These are phyloP conservation scores for Xanthoconium separans DNA, from an alignment of 1,284 basidiomycete species.

Conservation along the genomic window DNA sequence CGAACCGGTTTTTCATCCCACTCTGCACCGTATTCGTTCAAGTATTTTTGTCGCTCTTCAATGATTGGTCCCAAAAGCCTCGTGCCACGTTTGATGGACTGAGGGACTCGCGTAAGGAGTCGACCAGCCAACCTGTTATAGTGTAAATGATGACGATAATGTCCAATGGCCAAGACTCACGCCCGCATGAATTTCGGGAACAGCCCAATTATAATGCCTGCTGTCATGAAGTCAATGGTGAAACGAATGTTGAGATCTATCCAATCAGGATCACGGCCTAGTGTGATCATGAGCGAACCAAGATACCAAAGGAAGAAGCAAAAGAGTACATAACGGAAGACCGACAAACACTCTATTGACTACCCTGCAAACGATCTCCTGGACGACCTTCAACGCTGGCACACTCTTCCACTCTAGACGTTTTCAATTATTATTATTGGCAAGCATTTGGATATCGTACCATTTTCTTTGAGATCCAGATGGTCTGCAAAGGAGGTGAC, in stretches of 20 bases:
- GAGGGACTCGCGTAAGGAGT: neutral
- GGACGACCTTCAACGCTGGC: slow-evolving; percentile 13
- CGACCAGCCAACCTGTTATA: slow-evolving; percentile 2
- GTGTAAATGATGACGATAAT: too few relatives aligned
- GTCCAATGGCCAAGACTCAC: slow-evolving; percentile 26
- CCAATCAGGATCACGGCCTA: slow-evolving; percentile 43
- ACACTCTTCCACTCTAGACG: slow-evolving; percentile 33
- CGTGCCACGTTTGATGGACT: slow-evolving; percentile 4
- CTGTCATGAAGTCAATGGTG: slow-evolving; percentile 32
- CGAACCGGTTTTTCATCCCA: neutral
- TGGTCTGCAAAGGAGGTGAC: slow-evolving; percentile 27
- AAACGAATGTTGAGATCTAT: slow-evolving; percentile 33
- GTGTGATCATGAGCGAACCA: neutral
- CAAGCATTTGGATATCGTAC: slow-evolving; percentile 9
- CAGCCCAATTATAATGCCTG: slow-evolving; percentile 26
- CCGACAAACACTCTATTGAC: slow-evolving; percentile 42
- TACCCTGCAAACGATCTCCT: slow-evolving; percentile 31
- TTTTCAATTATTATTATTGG: too few relatives aligned
- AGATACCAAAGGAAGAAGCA: neutral
- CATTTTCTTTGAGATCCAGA: slow-evolving; percentile 16
- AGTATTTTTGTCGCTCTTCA: slow-evolving; percentile 34
- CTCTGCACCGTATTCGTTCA: slow-evolving; percentile 32
- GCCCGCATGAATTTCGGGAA: slow-evolving; percentile 40
- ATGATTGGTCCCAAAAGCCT: slow-evolving; percentile 37
- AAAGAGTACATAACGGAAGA: slow-evolving; percentile 36